phyloP scores from a whole-genome alignment of 208 protist genomes.

The Wallacemonas sp. region DNA sequence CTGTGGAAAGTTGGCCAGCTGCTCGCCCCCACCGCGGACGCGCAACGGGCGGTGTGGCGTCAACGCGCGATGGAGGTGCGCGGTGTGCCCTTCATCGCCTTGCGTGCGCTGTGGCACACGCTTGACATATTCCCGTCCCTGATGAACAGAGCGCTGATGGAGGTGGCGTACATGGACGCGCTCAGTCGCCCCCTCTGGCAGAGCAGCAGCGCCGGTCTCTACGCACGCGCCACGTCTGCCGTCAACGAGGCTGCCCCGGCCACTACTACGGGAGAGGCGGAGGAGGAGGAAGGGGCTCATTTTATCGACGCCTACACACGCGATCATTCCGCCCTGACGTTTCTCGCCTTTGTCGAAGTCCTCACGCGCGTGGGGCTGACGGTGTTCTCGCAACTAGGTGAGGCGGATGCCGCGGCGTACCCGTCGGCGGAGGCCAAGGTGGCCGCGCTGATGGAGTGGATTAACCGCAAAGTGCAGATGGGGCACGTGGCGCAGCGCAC shows the following conservation, averaged over 20 bases:
- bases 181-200: slow-evolving; percentile 44
- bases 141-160: slow-evolving; percentile 39
- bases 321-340: slow-evolving; percentile 43
- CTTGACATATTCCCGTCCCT: slow-evolving; percentile 72
- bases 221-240: background rate
- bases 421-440: slow-evolving; percentile 60
- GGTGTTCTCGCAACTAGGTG: slow-evolving; percentile 53
- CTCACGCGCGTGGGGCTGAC: slow-evolving; percentile 78
- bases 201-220: slow-evolving; percentile 6
- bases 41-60: slow-evolving; percentile 27
- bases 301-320: slow-evolving; percentile 12
- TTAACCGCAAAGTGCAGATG: slow-evolving; percentile 62
- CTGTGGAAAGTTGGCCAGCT: slow-evolving; percentile 39
- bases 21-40: slow-evolving; percentile 26
- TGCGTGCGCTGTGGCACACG: slow-evolving; percentile 53
- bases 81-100: slow-evolving; percentile 43
- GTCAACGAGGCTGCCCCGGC: background rate
- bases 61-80: slow-evolving; percentile 21
- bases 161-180: slow-evolving; percentile 60
- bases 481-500: slow-evolving; percentile 36
- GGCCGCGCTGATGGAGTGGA: slow-evolving; percentile 67
- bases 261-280: background rate
- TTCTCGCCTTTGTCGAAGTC: slow-evolving; percentile 64
- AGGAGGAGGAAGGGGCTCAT: slow-evolving; percentile 12
- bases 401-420: slow-evolving; percentile 39